Evolutionary conservation across 2,329 filamentous ascomycete species (phyloP).

Genomic region (Xylaria polymorpha): DNA sequence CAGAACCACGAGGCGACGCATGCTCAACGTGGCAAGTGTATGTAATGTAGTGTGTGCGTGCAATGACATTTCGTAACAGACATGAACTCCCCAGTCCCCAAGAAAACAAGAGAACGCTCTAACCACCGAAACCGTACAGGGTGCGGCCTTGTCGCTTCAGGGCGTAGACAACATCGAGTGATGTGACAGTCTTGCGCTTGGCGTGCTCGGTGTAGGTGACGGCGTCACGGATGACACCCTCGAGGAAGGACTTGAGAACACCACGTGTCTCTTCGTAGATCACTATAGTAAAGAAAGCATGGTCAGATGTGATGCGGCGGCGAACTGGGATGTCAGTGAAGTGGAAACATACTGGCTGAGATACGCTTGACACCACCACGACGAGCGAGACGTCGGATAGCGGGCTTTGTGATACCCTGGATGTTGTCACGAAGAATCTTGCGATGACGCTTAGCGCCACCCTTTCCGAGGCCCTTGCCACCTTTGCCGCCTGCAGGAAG

Average conservation of each 20-base stretch:
- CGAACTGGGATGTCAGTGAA: too few species aligned
- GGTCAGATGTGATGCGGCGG: neutral
- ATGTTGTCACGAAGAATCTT: conserved; percentile 99
- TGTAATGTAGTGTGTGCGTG: conserved; percentile 33
- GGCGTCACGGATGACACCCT: conserved; percentile 82
- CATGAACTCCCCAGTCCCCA: conserved; percentile 47
- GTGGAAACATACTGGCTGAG: conserved; percentile 77
- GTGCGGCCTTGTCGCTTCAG: conserved; percentile 74
- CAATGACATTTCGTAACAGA: conserved; percentile 52
- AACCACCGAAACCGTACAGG: conserved; percentile 77
- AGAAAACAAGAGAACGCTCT: conserved; percentile 55
- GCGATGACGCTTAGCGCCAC: conserved; percentile 97
- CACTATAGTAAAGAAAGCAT: conserved; percentile 58
- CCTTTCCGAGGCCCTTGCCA: conserved; percentile 98
- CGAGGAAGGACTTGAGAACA: conserved; percentile 86
- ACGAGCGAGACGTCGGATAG: conserved; percentile 97
- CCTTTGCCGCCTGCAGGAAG: conserved; percentile 82
- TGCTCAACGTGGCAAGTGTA: conserved; percentile 44
- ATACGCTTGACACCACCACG: conserved; percentile 99
- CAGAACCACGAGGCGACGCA: conserved; percentile 47
- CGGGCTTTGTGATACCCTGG: conserved; percentile 98
- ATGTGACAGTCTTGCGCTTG: conserved; percentile 80
- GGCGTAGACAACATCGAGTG: conserved; percentile 72
- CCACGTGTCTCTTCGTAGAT: conserved; percentile 87
- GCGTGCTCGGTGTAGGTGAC: conserved; percentile 87